Evolutionary conservation across 2,329 filamentous ascomycete genomes (phyloP).

Genomic region (Conoideocrella luteorostrata): DNA sequence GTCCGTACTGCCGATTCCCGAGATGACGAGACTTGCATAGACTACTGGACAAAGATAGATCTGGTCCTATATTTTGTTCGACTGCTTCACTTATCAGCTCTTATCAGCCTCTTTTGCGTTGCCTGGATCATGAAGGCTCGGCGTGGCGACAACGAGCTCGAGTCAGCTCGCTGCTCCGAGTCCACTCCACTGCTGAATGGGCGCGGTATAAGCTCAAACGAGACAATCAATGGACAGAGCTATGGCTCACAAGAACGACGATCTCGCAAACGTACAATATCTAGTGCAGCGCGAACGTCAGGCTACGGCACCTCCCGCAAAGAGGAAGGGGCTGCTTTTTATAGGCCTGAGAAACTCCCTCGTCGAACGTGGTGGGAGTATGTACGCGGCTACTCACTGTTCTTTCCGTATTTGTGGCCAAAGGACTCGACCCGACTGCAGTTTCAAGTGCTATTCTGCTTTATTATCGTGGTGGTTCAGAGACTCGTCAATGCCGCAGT

Average conservation of each 20-base stretch:
- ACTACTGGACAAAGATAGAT: slow-evolving; percentile 46
- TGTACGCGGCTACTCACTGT: slow-evolving; percentile 81
- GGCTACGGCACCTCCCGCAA: slow-evolving; percentile 26
- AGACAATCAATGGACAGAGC: slow-evolving; percentile 23
- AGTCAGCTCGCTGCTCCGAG: slow-evolving; percentile 45
- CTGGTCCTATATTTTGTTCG: slow-evolving; percentile 62
- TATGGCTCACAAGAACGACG: slow-evolving; percentile 17
- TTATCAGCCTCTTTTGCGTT: slow-evolving; percentile 44
- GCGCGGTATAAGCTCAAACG: slow-evolving; percentile 27
- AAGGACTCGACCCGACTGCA: slow-evolving; percentile 69
- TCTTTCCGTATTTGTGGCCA: slow-evolving; percentile 97
- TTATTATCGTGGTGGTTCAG: slow-evolving; percentile 72
- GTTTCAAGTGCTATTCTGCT: slow-evolving; percentile 73
- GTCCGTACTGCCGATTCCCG: slow-evolving; percentile 19
- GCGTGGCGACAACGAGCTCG: slow-evolving; percentile 28
- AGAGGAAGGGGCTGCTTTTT: slow-evolving; percentile 72
- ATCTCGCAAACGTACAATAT: slow-evolving; percentile 28
- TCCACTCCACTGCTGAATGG: slow-evolving; percentile 55
- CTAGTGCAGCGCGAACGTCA: slow-evolving; percentile 30
- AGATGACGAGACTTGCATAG: slow-evolving; percentile 24
- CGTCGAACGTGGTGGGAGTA: slow-evolving; percentile 96
- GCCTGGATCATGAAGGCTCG: slow-evolving; percentile 35
- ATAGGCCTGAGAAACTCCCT: slow-evolving; percentile 78
- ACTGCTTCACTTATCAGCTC: slow-evolving; percentile 56
- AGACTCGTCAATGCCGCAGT: slow-evolving; percentile 82